These are phyloP conservation scores for Aspergillus leporis DNA, from an alignment of 495 filamentous ascomycete genomes.

Conservation along the genomic window DNA sequence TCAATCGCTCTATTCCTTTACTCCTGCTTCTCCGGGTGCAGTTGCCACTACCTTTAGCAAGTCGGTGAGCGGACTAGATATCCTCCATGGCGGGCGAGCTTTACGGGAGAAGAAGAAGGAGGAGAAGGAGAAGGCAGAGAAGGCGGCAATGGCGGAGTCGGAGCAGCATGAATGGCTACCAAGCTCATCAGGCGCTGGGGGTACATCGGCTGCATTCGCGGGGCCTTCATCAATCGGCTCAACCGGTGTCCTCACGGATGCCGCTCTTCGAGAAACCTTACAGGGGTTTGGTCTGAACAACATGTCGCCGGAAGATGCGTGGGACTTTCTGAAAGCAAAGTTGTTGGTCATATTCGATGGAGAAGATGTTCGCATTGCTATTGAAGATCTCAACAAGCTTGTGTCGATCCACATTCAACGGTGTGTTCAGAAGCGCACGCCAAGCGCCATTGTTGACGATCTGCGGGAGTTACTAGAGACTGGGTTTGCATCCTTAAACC, in stretches of 20 bases:
- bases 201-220: constrained; percentile 31
- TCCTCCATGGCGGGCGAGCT: constrained; percentile 80
- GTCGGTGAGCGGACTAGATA: constrained; percentile 78
- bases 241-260: constrained; percentile 34
- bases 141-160: constrained; percentile 47
- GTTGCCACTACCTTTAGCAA: constrained; percentile 71
- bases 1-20: constrained; percentile 81
- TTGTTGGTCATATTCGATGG: constrained; percentile 91
- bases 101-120: constrained; percentile 90
- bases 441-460: constrained; percentile 73
- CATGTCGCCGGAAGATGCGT: constrained; percentile 87
- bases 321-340: constrained; percentile 90
- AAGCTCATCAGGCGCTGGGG: constrained; percentile 28
- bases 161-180: constrained; percentile 47
- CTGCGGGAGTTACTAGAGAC: constrained; percentile 75
- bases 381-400: constrained; percentile 92
- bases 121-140: constrained; percentile 85
- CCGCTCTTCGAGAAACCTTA: constrained; percentile 46
- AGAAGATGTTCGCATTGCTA: constrained; percentile 82
- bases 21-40: constrained; percentile 67
- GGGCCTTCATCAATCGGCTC: constrained; percentile 42
- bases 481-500: constrained; percentile 84
- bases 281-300: constrained; percentile 72
- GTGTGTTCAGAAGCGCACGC: constrained; percentile 67
- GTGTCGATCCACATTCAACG: constrained; percentile 79